phyloP scores from a whole-genome alignment of 2,329 filamentous ascomycete genomes.

The Aspergillus ochraceus region DNA sequence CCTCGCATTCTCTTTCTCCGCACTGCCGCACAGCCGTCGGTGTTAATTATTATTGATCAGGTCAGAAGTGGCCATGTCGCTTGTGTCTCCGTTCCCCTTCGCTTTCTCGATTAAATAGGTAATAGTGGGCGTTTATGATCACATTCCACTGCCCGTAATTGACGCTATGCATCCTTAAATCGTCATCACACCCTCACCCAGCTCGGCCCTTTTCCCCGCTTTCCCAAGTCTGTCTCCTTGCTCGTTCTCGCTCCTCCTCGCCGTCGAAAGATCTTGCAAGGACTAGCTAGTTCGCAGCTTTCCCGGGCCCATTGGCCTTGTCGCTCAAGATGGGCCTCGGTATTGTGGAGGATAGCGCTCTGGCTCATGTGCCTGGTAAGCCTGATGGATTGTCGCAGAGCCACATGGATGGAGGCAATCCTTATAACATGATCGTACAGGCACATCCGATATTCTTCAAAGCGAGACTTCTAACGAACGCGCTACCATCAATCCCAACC shows the following conservation, averaged over 20 bases:
- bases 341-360: conserved; percentile 66
- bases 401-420: not conserved
- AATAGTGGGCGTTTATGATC: not conserved
- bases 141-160: too few species aligned
- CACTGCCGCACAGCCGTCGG: too few species aligned
- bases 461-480: conserved; percentile 49
- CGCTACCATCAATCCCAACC: conserved; percentile 37
- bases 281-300: not conserved
- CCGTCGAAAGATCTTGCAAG: not conserved
- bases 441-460: conserved; percentile 61
- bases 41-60: too few species aligned
- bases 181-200: not conserved
- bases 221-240: not conserved
- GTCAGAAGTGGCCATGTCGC: too few species aligned
- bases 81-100: too few species aligned
- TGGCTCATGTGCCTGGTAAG: conserved; percentile 73
- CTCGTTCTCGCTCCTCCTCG: not conserved
- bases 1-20: too few species aligned
- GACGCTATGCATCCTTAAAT: too few species aligned
- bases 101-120: too few species aligned
- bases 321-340: conserved; percentile 63
- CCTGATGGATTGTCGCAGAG: conserved; percentile 1
- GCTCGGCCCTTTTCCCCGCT: not conserved
- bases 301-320: not conserved
- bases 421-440: conserved; percentile 16